Conservation (phyloP, 345 rosid species). For the Eucalyptus camaldulensis region DNA sequence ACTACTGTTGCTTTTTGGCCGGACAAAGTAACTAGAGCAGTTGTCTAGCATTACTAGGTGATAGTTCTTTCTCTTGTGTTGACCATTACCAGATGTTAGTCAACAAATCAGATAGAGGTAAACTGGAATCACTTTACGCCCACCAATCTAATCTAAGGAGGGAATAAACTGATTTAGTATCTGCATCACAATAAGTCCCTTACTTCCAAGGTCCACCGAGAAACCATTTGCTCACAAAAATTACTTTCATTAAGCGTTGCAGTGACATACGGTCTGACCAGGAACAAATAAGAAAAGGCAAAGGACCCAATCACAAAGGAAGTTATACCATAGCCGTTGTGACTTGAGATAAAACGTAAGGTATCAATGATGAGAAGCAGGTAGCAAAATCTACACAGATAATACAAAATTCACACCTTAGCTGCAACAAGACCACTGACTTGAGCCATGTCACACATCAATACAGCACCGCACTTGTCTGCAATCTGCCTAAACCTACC, state of each 20-base stretch:
- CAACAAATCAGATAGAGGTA: neutral
- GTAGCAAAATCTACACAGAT: neutral
- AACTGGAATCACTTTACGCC: neutral
- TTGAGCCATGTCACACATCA: slow-evolving; percentile 80
- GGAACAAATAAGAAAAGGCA: neutral
- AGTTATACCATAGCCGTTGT: neutral
- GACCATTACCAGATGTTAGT: neutral
- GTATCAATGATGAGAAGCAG: neutral
- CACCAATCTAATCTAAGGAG: neutral
- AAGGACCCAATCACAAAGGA: neutral
- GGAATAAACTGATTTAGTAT: neutral
- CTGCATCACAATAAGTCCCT: neutral
- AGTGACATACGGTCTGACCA: neutral
- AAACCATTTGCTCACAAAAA: neutral
- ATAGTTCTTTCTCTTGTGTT: neutral
- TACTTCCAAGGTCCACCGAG: neutral
- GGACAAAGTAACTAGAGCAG: neutral
- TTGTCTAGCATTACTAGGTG: neutral
- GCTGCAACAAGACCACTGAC: slow-evolving; percentile 86
- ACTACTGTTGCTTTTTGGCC: neutral
- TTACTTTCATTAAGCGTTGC: neutral
- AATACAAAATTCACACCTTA: slow-evolving; percentile 31
- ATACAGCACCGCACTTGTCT: slow-evolving; percentile 59
- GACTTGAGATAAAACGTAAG: neutral
- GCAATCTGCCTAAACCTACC: slow-evolving; percentile 74